A percentile compares a stretch with the other conserved stretches of the same genome.
Evolutionary conservation across 202 grass and related monocot species (phyloP).

Genomic region (Tripidium arundinaceum): DNA sequence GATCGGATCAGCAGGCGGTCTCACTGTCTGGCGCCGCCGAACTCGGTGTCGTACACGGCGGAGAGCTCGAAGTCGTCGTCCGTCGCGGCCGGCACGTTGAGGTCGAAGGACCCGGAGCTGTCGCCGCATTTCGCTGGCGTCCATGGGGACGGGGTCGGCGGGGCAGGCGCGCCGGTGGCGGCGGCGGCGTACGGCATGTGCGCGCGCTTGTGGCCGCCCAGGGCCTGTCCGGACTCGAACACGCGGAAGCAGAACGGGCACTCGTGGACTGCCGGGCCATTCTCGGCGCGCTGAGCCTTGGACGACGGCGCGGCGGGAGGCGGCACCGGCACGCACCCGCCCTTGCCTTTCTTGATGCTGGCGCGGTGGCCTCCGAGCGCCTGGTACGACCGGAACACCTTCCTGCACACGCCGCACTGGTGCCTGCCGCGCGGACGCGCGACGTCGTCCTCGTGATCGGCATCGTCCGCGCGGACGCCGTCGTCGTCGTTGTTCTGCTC

Average conservation of each 20-base stretch:
- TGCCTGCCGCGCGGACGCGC: conserved; percentile 1
- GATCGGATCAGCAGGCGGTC: conserved; percentile 12
- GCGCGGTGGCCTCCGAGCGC: conserved; percentile 85
- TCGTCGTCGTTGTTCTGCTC: conserved; percentile 22
- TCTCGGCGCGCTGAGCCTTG: not conserved
- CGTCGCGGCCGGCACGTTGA: conserved; percentile 60
- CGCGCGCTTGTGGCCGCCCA: conserved; percentile 89
- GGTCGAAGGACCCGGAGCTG: conserved; percentile 59
- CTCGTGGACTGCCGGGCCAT: conserved; percentile 35
- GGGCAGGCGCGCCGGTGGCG: not conserved
- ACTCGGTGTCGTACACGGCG: conserved; percentile 71
- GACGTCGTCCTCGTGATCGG: not conserved
- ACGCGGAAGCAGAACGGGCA: conserved; percentile 87
- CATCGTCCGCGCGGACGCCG: not conserved
- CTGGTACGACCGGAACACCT: conserved; percentile 82
- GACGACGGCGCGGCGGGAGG: not conserved
- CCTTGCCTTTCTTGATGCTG: conserved; percentile 63
- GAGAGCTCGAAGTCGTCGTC: conserved; percentile 92
- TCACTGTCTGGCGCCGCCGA: conserved; percentile 24
- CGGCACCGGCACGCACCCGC: conserved; percentile 40
- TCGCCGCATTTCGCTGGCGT: conserved; percentile 30
- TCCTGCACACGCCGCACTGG: conserved; percentile 71
- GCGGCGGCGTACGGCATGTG: conserved; percentile 34
- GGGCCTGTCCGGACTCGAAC: conserved; percentile 81
- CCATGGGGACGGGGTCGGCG: not conserved